Evolutionary conservation across 169 alveolate genomes (phyloP).

Genomic region (Condylostoma magnum): DNA sequence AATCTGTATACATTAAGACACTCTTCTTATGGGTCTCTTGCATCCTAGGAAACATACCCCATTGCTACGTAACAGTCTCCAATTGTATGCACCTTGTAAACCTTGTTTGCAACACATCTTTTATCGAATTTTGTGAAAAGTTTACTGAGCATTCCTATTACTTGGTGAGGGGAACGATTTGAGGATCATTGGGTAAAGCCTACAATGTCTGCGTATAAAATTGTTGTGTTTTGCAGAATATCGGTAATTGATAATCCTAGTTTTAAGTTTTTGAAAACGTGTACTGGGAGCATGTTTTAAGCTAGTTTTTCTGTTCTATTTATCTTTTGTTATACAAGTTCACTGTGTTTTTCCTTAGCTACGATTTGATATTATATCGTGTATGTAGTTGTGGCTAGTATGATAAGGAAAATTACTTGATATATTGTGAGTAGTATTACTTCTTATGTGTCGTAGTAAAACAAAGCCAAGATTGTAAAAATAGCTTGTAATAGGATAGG

Average conservation of each 20-base stretch:
- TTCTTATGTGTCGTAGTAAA: no score
- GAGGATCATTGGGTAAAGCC: slow-evolving; percentile 70
- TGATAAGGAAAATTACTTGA: no score
- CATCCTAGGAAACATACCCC: slow-evolving; percentile 45
- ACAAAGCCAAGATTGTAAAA: no score
- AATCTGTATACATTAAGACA: slow-evolving; percentile 66
- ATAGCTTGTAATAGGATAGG: no score
- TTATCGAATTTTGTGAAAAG: slow-evolving; percentile 77
- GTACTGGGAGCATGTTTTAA: background rate
- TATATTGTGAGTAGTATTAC: no score
- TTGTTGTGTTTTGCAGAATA: slow-evolving; percentile 64
- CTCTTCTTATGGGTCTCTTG: slow-evolving; percentile 21
- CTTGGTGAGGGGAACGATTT: slow-evolving; percentile 69
- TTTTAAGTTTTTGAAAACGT: slow-evolving; percentile 29
- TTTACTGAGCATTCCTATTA: slow-evolving; percentile 68
- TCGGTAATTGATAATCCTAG: slow-evolving; percentile 42
- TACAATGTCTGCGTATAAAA: slow-evolving; percentile 81
- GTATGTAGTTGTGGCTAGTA: no score
- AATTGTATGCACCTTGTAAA: slow-evolving; percentile 80
- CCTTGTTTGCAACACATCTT: slow-evolving; percentile 65
- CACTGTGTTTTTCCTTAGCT: no score
- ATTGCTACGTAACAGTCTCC: slow-evolving; percentile 86
- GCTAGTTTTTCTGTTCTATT: background rate
- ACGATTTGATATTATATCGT: no score
- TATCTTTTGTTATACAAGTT: background rate